Evolutionary conservation across 2,329 filamentous ascomycete genomes (phyloP).

Genomic region (Arachnopeziza araneosa): DNA sequence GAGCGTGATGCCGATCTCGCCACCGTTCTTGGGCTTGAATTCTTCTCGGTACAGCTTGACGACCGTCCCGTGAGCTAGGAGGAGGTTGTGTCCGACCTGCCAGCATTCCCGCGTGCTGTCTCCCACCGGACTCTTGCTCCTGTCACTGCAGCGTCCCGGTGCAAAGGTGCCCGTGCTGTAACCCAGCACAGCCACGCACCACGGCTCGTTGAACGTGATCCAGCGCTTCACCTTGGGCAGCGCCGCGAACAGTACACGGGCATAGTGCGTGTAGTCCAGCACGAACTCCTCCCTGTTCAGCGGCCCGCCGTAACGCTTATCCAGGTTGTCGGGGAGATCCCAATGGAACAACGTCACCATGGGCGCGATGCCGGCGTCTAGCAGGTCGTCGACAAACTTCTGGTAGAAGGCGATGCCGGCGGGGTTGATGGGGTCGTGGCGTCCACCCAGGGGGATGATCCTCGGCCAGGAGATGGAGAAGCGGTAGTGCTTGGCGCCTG

Average conservation of each 20-base stretch:
- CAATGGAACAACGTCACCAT: constrained; percentile 84
- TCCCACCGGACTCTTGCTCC: constrained; percentile 62
- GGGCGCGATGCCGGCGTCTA: constrained; percentile 70
- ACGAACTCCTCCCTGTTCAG: constrained; percentile 79
- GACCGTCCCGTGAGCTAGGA: constrained; percentile 73
- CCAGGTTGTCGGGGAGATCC: constrained; percentile 74
- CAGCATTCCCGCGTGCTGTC: constrained; percentile 75
- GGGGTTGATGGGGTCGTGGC: constrained; percentile 75
- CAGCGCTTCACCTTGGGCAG: constrained; percentile 77
- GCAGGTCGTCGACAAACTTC: constrained; percentile 71
- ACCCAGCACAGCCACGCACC: constrained; percentile 76
- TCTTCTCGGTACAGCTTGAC: constrained; percentile 80
- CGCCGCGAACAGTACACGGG: constrained; percentile 67
- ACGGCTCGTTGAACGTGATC: constrained; percentile 90
- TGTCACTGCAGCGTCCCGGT: constrained; percentile 75
- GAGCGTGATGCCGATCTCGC: constrained; percentile 81
- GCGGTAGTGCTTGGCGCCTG: constrained; percentile 70
- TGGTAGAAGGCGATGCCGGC: constrained; percentile 72
- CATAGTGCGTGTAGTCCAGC: constrained; percentile 74
- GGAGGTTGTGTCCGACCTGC: constrained; percentile 74
- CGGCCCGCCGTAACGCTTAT: constrained; percentile 76
- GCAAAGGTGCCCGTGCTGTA: constrained; percentile 75
- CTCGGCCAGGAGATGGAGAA: constrained; percentile 84
- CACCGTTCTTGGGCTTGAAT: constrained; percentile 66
- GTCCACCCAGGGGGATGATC: constrained; percentile 79